phyloP scores from a whole-genome alignment of 129 eudicot genomes.

The Ambrosia artemisiifolia region DNA sequence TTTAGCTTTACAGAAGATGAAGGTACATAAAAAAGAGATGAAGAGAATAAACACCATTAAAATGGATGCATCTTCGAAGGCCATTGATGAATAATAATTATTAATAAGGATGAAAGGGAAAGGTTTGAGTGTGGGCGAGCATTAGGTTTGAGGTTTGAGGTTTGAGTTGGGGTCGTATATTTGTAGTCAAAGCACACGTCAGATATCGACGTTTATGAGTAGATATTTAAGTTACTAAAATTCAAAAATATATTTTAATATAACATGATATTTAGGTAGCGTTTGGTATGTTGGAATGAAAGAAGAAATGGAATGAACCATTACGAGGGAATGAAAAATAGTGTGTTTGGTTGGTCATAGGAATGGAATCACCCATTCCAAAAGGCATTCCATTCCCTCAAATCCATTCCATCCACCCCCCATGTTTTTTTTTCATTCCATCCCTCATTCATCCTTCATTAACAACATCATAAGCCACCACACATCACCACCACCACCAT shows the following conservation, averaged over 20 bases:
- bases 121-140: neutral
- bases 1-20: constrained; percentile 30
- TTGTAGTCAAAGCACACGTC: neutral
- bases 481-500: too few relatives aligned
- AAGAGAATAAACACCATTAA: neutral
- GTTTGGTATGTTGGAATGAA: too few relatives aligned
- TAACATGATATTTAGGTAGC: too few relatives aligned
- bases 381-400: too few relatives aligned
- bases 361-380: too few relatives aligned
- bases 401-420: too few relatives aligned
- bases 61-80: constrained; percentile 15
- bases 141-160: neutral
- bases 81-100: constrained; percentile 24
- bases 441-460: too few relatives aligned
- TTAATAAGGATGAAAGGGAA: neutral
- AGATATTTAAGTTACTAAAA: neutral
- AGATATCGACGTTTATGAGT: neutral
- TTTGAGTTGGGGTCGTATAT: neutral
- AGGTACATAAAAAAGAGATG: constrained; percentile 3
- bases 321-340: too few relatives aligned
- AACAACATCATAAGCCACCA: too few relatives aligned
- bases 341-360: too few relatives aligned
- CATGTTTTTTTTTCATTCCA: too few relatives aligned
- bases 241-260: neutral
- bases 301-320: too few relatives aligned